These are phyloP conservation scores for Dactylellina leptospora DNA, from an alignment of 2,329 filamentous ascomycete genomes.

Conservation along the genomic window DNA sequence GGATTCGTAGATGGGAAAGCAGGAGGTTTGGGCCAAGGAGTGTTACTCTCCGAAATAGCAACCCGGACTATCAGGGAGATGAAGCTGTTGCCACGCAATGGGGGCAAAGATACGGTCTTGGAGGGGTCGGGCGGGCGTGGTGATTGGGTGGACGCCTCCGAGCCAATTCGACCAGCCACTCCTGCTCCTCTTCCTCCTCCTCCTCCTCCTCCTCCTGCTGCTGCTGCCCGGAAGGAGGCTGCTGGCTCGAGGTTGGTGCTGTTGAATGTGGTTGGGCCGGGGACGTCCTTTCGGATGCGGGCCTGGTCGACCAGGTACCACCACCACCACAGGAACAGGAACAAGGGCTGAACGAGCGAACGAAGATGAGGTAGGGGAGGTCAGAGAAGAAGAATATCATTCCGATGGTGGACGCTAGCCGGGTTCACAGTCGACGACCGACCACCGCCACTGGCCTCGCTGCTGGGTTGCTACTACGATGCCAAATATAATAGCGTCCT, in stretches of 20 bases:
- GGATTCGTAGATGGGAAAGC: too few species aligned
- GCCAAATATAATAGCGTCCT: neutral
- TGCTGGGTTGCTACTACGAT: too few species aligned
- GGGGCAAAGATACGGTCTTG: neutral
- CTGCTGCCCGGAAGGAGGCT: neutral
- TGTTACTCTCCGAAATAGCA: neutral
- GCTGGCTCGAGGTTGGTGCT: too few species aligned
- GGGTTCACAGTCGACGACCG: too few species aligned
- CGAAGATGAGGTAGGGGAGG: too few species aligned
- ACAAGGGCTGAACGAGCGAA: slow-evolving; percentile 8
- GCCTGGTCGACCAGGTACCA: slow-evolving; percentile 2
- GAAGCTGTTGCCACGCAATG: slow-evolving; percentile 15
- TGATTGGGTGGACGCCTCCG: neutral
- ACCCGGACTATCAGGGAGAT: too few species aligned
- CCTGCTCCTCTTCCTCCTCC: too few species aligned
- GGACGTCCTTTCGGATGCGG: slow-evolving; percentile 50
- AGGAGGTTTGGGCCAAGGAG: too few species aligned
- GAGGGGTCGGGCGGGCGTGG: neutral
- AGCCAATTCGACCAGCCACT: slow-evolving; percentile 10
- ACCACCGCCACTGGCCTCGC: neutral
- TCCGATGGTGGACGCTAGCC: slow-evolving; percentile 37
- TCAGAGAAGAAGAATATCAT: too few species aligned
- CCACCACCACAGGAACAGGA: slow-evolving; percentile 3
- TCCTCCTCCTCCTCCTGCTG: neutral
- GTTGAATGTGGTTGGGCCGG: slow-evolving; percentile 31